Evolutionary conservation across 2,329 filamentous ascomycete genomes (phyloP).

Genomic region (Claviceps sp.): DNA sequence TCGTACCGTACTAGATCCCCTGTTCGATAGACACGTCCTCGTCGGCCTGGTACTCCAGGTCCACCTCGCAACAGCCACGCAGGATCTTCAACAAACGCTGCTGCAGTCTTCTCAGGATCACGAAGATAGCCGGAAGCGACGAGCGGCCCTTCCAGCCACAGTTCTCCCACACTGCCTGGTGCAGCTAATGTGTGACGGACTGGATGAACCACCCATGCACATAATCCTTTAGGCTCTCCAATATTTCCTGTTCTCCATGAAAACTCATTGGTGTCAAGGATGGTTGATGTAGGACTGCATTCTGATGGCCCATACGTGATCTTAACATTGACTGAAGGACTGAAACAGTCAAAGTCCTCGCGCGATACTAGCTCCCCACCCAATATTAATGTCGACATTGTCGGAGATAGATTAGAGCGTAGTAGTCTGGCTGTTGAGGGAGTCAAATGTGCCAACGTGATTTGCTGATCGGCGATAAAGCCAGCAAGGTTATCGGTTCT

Average conservation of each 20-base stretch:
- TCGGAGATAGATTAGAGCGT: neutral
- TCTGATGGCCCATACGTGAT: constrained; percentile 13
- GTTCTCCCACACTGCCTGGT: constrained; percentile 1
- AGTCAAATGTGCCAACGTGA: neutral
- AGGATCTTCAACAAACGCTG: neutral
- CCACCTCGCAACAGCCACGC: neutral
- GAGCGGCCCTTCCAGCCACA: constrained; percentile 1
- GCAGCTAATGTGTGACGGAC: neutral
- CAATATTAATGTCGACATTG: neutral
- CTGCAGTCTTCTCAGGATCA: neutral
- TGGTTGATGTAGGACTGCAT: constrained; percentile 5
- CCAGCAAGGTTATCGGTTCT: neutral
- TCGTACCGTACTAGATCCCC: constrained; percentile 11
- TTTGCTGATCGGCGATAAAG: neutral
- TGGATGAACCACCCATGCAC: neutral
- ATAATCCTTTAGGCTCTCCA: neutral
- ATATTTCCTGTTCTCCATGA: neutral
- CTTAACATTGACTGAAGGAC: constrained; percentile 5
- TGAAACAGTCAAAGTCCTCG: constrained; percentile 2
- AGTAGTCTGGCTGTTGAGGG: neutral
- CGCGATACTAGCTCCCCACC: constrained; percentile 7
- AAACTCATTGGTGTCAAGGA: neutral
- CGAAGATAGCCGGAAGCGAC: neutral
- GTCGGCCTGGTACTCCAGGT: neutral
- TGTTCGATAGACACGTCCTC: constrained; percentile 9